These are phyloP conservation scores for Solanum dulcamara DNA, from an alignment of 257 asterid genomes.

Conservation along the genomic window DNA sequence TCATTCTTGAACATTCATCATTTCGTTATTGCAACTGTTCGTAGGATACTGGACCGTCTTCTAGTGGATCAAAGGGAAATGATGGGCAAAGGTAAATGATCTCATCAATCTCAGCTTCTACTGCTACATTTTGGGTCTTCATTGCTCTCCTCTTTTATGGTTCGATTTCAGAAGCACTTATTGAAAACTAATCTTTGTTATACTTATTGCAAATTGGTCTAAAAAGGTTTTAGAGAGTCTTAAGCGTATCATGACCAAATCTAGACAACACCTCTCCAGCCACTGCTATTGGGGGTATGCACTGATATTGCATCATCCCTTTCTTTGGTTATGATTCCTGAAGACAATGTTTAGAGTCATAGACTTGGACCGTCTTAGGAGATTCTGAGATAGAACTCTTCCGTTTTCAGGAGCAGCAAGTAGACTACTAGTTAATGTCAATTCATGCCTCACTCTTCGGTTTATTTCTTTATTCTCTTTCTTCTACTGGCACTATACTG, in stretches of 20 bases:
- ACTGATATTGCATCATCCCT: not conserved
- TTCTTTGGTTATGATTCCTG: not conserved
- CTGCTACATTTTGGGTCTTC: not conserved
- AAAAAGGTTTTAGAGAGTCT: not conserved
- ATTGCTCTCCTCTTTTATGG: not conserved
- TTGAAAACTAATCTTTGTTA: not conserved
- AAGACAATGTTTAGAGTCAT: not conserved
- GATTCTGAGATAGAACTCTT: not conserved
- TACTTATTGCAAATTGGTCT: not conserved
- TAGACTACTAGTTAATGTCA: not conserved
- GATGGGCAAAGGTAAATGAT: slow-evolving; percentile 27
- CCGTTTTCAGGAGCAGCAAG: not conserved
- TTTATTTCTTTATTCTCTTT: not conserved
- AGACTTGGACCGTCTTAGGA: not conserved
- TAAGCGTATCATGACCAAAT: not conserved
- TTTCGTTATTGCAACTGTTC: not conserved
- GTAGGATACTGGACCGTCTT: slow-evolving; percentile 28
- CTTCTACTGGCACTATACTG: not conserved
- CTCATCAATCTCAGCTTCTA: not conserved
- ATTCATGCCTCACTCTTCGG: not conserved
- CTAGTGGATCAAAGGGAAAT: slow-evolving; percentile 40
- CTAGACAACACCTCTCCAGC: not conserved
- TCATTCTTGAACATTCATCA: not conserved
- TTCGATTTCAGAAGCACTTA: not conserved
- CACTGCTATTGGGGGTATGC: not conserved